Percentiles rank a stretch among this genome's conserved stretches.
Evolutionary conservation across 352 stramenopile species (phyloP).

Genomic region (Globisporangium polare): DNA sequence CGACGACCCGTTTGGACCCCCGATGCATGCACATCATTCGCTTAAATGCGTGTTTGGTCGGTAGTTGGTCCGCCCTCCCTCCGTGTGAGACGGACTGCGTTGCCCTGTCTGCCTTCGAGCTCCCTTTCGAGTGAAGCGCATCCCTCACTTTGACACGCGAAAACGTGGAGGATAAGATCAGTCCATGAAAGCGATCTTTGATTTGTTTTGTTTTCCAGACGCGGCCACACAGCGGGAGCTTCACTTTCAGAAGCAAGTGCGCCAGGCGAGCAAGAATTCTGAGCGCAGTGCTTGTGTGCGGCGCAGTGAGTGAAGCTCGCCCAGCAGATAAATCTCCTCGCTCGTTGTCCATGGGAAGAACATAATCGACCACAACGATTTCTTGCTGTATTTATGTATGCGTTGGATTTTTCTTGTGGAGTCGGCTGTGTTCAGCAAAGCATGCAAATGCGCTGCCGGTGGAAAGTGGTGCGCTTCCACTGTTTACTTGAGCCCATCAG

Average conservation of each 20-base stretch:
- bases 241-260: too few species aligned
- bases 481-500: not conserved
- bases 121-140: not conserved
- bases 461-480: not conserved
- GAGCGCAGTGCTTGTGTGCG: not conserved
- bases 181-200: not conserved
- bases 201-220: too few species aligned
- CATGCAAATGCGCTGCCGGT: too few species aligned
- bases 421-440: too few species aligned
- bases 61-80: not conserved
- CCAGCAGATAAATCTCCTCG: not conserved
- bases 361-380: too few species aligned
- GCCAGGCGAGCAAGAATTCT: not conserved
- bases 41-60: not conserved
- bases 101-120: not conserved
- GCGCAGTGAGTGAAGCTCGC: not conserved
- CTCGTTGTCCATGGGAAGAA: too few species aligned
- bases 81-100: not conserved
- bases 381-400: not conserved
- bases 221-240: too few species aligned
- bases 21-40: too few species aligned
- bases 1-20: too few species aligned
- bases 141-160: not conserved
- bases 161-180: not conserved
- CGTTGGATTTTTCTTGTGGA: constrained; percentile 1